Evolutionary conservation across 2,329 filamentous ascomycete species (phyloP).

Genomic region (Aspergillus candidus): DNA sequence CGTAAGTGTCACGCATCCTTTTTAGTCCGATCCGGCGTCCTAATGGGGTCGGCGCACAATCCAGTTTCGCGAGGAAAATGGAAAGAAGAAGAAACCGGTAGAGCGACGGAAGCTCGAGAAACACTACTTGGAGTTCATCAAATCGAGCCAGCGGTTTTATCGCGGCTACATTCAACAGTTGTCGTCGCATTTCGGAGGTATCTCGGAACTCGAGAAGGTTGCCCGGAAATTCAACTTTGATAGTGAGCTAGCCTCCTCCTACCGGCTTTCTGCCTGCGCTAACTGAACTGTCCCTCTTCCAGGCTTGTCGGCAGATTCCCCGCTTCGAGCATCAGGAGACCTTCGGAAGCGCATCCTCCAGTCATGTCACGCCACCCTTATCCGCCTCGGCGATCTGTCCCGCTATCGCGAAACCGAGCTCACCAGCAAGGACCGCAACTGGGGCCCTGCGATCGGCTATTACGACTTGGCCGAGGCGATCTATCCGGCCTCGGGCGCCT

Average conservation of each 20-base stretch:
- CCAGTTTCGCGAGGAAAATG: constrained; percentile 46
- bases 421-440: constrained; percentile 66
- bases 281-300: constrained; percentile 12
- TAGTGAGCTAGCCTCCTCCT: constrained; percentile 30
- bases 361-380: constrained; percentile 75
- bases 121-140: constrained; percentile 77
- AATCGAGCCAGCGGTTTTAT: constrained; percentile 83
- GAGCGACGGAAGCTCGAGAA: constrained; percentile 73
- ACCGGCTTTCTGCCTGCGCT: constrained; percentile 5
- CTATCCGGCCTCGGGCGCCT: constrained; percentile 69
- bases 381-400: constrained; percentile 83
- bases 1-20: constrained; percentile 29
- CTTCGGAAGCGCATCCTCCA: constrained; percentile 57
- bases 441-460: constrained; percentile 73
- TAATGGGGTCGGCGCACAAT: background rate
- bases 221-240: constrained; percentile 47
- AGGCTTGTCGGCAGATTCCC: constrained; percentile 40
- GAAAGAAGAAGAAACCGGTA: constrained; percentile 51
- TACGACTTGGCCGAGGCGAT: constrained; percentile 77
- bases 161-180: constrained; percentile 75
- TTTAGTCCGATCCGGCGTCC: background rate
- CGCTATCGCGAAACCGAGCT: constrained; percentile 74
- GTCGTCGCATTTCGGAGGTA: constrained; percentile 52
- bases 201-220: constrained; percentile 54
- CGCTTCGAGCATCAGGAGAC: constrained; percentile 40